Evolutionary conservation across 163 green algal genomes (phyloP).

Genomic region (Picocystis sp.): DNA sequence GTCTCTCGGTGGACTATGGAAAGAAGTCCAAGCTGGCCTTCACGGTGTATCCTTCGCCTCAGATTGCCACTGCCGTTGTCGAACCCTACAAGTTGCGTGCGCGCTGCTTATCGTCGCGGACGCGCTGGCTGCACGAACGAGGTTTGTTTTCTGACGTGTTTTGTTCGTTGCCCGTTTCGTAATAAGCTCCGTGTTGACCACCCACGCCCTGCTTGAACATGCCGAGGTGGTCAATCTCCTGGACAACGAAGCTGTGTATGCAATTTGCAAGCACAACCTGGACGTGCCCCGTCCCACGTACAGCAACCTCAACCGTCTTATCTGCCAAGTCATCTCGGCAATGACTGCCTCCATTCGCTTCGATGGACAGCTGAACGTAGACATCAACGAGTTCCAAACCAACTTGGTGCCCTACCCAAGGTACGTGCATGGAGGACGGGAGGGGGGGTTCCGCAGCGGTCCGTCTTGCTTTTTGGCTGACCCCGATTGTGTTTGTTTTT

Average conservation of each 20-base stretch:
- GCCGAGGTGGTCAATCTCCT: slow-evolving; percentile 7
- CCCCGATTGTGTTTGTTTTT: no score
- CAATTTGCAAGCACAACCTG: slow-evolving; percentile 7
- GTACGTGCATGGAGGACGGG: no score
- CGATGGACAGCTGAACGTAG: slow-evolving; percentile 5
- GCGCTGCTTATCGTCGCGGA: no score
- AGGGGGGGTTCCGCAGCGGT: no score
- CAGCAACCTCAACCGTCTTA: slow-evolving; percentile 6
- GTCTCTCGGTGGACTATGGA: slow-evolving; percentile 6
- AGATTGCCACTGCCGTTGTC: slow-evolving; percentile 4
- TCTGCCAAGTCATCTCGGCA: slow-evolving; percentile 7
- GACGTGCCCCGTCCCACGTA: slow-evolving; percentile 4
- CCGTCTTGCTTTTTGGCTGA: no score
- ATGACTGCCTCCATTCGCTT: slow-evolving; percentile 6
- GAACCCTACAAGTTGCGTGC: slow-evolving; percentile 4
- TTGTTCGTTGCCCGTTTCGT: no score
- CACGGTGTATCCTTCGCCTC: slow-evolving; percentile 6
- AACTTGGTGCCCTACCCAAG: slow-evolving; percentile 7
- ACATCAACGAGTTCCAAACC: slow-evolving; percentile 10
- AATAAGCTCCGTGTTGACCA: slow-evolving; percentile 1
- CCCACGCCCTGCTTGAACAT: slow-evolving; percentile 6
- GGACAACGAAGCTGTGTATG: slow-evolving; percentile 8
- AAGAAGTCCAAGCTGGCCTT: slow-evolving; percentile 10
- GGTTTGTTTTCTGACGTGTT: no score
- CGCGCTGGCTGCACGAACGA: no score